Conservation (phyloP, 1,284 basidiomycete genomes). For the Melampsora americana region DNA sequence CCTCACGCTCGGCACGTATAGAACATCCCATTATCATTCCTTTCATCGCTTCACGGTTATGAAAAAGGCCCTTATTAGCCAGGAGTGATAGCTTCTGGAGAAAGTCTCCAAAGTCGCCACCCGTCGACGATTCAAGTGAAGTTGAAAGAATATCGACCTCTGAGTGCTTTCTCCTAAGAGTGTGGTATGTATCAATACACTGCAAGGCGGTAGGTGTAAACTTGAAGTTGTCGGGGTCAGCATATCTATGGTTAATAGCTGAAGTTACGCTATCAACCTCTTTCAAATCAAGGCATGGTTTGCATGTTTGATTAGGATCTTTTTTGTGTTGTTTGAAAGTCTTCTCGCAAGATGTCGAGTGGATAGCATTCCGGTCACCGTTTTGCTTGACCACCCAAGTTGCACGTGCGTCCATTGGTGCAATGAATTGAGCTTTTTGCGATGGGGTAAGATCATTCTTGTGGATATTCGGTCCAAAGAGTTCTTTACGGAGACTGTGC, state of each 20-base stretch:
- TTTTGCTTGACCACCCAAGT: conserved; percentile 14
- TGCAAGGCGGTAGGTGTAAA: not conserved
- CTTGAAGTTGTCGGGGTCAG: not conserved
- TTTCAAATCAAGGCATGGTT: conserved; percentile 8
- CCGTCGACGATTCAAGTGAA: not conserved
- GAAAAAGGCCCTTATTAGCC: not conserved
- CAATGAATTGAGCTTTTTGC: not conserved
- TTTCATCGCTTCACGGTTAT: conserved; percentile 11
- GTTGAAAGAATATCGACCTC: conserved; percentile 10
- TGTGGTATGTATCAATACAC: not conserved
- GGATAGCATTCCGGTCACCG: conserved; percentile 7
- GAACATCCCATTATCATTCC: conserved; percentile 8
- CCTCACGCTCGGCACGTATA: conserved; percentile 1
- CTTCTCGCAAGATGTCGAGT: conserved; percentile 6
- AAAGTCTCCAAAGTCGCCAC: not conserved
- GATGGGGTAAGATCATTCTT: not conserved
- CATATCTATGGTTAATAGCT: conserved; percentile 5
- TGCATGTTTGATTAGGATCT: not conserved
- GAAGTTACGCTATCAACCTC: not conserved
- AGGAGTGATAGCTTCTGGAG: not conserved
- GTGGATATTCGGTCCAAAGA: not conserved
- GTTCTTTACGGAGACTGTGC: not conserved
- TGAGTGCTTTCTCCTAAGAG: not conserved
- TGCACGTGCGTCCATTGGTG: not conserved
- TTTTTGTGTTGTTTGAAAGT: not conserved